Base-by-base conservation (phyloP, 1,284 basidiomycete genomes). In the Sporisorium sorghi region DNA sequence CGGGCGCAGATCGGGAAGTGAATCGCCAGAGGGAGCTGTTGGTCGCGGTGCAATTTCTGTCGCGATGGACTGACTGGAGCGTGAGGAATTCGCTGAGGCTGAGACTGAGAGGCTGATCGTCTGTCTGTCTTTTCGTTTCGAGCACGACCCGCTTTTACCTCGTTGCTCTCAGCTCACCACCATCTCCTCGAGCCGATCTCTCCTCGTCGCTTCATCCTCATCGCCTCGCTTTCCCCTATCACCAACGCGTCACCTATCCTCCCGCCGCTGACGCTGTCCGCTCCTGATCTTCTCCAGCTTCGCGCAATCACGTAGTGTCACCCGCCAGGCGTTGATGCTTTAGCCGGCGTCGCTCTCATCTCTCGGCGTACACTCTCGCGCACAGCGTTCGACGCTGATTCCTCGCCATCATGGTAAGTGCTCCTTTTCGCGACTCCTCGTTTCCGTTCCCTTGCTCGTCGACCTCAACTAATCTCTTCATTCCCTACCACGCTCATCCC, bases 341-440 rank as follows among this genome's bases (percentile, higher is more conserved):
- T 50, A 53, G 35, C 33, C 43, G 37, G 40, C 40, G 17, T 12
- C 5, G 17, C 21, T 33, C 44, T 21, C 9, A 23, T 1, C 11
- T 21, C 53, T 23, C 47, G 4, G 5, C 53, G 26, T 30, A 26
- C 32, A 43, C 11, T 19, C 26, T 23, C 40, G 17, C 40, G 17
- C 53, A 11, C 46, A 53, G 65, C 65, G 55, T 28, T 50, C 44
- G 21, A 49, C 64, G 58, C 58, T 67, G 30, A 53, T 23, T 28
- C 23, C 26, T 26, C 65, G 65, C 58, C 65, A 55, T 68, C 65
- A 68, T 68, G 65, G 65, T 68, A 62, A 53, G 55, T 68, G 15
- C 14, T 28, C 11, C 46, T 24, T 30, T 7, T 28, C 26, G 4
- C 14, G 7, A 2, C 33, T 19, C 43, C 24, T 15, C 23, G 21